phyloP scores from a whole-genome alignment of 2,329 filamentous ascomycete genomes.

The Furcasterigmium furcatum region DNA sequence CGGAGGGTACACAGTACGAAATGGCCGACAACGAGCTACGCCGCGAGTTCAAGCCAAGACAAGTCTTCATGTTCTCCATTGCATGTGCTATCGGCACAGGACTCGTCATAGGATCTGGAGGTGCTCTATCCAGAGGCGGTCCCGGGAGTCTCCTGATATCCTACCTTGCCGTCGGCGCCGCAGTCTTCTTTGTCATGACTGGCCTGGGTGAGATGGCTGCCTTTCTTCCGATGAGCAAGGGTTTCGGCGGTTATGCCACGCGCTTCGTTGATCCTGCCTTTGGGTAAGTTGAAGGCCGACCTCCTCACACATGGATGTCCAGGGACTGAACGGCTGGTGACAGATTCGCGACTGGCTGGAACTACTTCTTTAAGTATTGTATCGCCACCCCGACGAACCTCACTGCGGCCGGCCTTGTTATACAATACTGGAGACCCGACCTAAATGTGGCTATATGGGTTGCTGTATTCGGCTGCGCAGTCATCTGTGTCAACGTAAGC shows the following conservation, averaged over 20 bases:
- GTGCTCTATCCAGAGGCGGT: slow-evolving; percentile 43
- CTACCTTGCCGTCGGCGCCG: slow-evolving; percentile 37
- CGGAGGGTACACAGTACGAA: too few relatives aligned
- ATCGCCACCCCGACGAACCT: slow-evolving; percentile 34
- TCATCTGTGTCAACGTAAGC: slow-evolving; percentile 28
- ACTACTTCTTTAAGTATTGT: slow-evolving; percentile 42
- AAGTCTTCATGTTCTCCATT: slow-evolving; percentile 32
- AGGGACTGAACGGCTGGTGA: background rate
- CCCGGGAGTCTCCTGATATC: slow-evolving; percentile 33
- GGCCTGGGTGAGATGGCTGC: slow-evolving; percentile 30
- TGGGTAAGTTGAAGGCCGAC: slow-evolving; percentile 13
- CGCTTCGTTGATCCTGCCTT: slow-evolving; percentile 25
- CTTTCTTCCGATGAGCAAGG: slow-evolving; percentile 20
- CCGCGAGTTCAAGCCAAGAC: slow-evolving; percentile 21
- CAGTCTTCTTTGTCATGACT: slow-evolving; percentile 55
- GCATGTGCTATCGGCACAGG: slow-evolving; percentile 32
- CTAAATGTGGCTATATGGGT: slow-evolving; percentile 35
- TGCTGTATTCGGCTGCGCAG: slow-evolving; percentile 25
- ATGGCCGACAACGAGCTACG: slow-evolving; percentile 9
- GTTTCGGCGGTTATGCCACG: slow-evolving; percentile 23
- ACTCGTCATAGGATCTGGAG: slow-evolving; percentile 49
- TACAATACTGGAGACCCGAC: slow-evolving; percentile 32
- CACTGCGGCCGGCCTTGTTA: slow-evolving; percentile 31
- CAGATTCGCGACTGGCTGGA: slow-evolving; percentile 40
- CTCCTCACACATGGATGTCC: background rate